A percentile compares a stretch with the other conserved stretches of the same genome.
These are phyloP conservation scores for Phaffomyces antillensis DNA, from an alignment of 805 yeast species.

Conservation along the genomic window DNA sequence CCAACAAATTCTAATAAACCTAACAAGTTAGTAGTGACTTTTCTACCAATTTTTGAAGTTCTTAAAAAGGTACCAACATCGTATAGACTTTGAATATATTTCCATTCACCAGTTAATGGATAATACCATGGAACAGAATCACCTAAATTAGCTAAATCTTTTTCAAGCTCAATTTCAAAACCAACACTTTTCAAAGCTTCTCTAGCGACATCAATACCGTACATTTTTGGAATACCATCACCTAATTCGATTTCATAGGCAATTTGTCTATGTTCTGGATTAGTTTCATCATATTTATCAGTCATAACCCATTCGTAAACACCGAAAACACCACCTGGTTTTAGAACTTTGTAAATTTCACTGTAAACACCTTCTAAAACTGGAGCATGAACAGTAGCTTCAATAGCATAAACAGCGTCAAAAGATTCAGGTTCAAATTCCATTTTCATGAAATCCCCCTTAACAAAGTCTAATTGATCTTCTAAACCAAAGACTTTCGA, in stretches of 20 bases:
- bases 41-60: slow-evolving; percentile 83
- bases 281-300: slow-evolving; percentile 78
- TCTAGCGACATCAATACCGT: slow-evolving; percentile 74
- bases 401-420: slow-evolving; percentile 97
- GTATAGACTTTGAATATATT: slow-evolving; percentile 67
- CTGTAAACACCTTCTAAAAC: slow-evolving; percentile 90
- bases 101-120: slow-evolving; percentile 93
- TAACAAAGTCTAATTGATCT: slow-evolving; percentile 75
- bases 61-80: slow-evolving; percentile 83
- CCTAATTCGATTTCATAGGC: slow-evolving; percentile 98
- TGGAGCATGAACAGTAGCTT: slow-evolving; percentile 98
- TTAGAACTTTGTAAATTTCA: slow-evolving; percentile 89
- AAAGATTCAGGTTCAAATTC: slow-evolving; percentile 85
- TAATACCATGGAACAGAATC: slow-evolving; percentile 96
- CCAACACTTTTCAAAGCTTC: slow-evolving; percentile 83
- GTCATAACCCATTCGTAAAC: slow-evolving; percentile 99
- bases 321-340: slow-evolving; percentile 97
- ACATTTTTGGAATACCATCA: slow-evolving; percentile 99
- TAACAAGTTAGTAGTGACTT: slow-evolving; percentile 71
- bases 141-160: slow-evolving; percentile 74
- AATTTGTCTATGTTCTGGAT: slow-evolving; percentile 85
- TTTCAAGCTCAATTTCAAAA: slow-evolving; percentile 66
- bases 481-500: slow-evolving; percentile 59
- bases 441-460: slow-evolving; percentile 99
- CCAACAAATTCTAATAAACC: slow-evolving; percentile 79